Evolutionary conservation across 495 filamentous ascomycete genomes (phyloP), one percentile per base, ranked within the genome.

Genomic region (Penicillium crystallinum): DNA sequence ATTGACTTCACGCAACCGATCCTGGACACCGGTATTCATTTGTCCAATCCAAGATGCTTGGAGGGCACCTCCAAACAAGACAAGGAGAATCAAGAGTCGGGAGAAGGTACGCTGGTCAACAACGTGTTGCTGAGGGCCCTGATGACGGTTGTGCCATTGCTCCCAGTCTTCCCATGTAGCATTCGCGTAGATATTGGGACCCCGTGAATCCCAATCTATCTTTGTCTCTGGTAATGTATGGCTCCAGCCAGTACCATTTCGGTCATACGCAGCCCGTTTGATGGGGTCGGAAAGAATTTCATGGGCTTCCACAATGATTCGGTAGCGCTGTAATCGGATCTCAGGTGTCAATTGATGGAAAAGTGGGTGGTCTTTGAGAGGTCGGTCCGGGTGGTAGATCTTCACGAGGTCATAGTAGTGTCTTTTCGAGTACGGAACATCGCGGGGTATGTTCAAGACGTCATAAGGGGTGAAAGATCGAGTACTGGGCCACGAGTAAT

Each of bases 111-210:
- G 73, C 57, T 96, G 93, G 30, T 85, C 87, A 52, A 75, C 68
- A 8, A 87, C 73, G 59, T 80, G 87, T 33, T 85, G 63, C n/a
- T 86, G 78, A 41, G 80, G 70, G 9, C 54, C 67, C 40, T 85
- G 81, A 36, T 78, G 70, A 35, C 81, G 74, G 19, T 81, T 73
- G 58, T 89, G 81, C 87, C 88, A 98, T 35, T 77, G 78, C 71
- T 98, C 91, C 93, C 95, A 98, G 64, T 98, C 95, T 63, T 98
- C 93, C 93, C 93, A 98, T 0, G 92, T 98, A 11, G 90, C 95
- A 62, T 97, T 97, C 52, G 76, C 73, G 61, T 81, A 83, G 19
- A 92, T 83, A 3, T 55, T 55, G 33, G 65, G 72, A 44, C 64
- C 75, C 59, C 49, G 70, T 39, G 52, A 64, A 40, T 51, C 74